Base-by-base conservation (phyloP, 1,284 basidiomycete genomes). In the Nidula niveotomentosa region DNA sequence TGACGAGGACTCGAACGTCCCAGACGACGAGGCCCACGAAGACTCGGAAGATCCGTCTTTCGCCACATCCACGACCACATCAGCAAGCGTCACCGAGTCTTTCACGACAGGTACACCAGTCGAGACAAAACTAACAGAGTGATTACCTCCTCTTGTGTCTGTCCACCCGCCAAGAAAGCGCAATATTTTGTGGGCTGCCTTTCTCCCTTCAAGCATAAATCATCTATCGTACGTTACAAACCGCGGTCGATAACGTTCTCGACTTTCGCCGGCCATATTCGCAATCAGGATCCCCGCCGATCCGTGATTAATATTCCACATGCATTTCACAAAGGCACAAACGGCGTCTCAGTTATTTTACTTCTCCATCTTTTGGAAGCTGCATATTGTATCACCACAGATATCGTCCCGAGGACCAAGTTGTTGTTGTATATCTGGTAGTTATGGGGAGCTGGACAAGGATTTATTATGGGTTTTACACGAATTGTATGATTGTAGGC, bases 351-450 rank as follows among this genome's bases (percentile, higher is more conserved):
- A 66, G 61, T 62, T 68, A 67, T 59, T 67, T 60, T 66, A 61
- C 63, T 64, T 65, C 59, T 62, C 61, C 57, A 70, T 67, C 66
- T 69, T 64, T 65, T 66, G 68, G 65, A 68, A 70, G 65, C 58
- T 68, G 63, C 63, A 65, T 64, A 60, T 60, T 70, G 67, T 69
- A 69, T 63, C 65, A 69, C 61, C 58, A 68, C 60, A 58, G 51
- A 59, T 60, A 60, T 62, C 57, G 59, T 64, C 58, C 58, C 58
- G 41, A 50, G 50, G 57, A 54, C 49, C 58, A 17, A 51, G 49
- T 36, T 39, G 49, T 15, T 51, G 49, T 39, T 39, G 36, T 51
- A 36, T 34, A 37, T 51, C 59, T 51, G 53, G 50, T 23, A 15
- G 45, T 18, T 46, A n/a, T 46, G 12, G 45, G 48, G 33, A 34